These are phyloP conservation scores for Aciculoconidium aculeatum DNA, from an alignment of 805 yeast species.

Conservation along the genomic window DNA sequence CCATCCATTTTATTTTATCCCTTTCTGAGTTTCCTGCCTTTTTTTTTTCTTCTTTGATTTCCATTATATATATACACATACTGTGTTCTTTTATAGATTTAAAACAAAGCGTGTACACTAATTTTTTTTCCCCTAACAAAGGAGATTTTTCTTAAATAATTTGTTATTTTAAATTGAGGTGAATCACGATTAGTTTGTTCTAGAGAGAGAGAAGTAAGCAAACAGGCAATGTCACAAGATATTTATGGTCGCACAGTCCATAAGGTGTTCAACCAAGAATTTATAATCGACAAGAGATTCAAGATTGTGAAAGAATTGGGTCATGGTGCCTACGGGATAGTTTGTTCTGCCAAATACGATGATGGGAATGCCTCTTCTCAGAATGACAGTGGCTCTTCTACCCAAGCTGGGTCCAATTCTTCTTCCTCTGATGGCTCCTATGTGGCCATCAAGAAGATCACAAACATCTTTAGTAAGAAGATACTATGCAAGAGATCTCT, in stretches of 20 bases:
- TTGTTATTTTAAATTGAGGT: too few species aligned
- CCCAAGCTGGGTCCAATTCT: conserved; percentile 6
- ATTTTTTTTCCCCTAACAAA: too few species aligned
- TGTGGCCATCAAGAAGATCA: conserved; percentile 94
- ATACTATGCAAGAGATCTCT: conserved; percentile 88
- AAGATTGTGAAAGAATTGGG: conserved; percentile 90
- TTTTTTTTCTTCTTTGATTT: too few species aligned
- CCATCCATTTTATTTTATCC: too few species aligned
- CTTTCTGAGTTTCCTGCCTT: too few species aligned
- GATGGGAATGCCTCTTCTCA: conserved; percentile 45
- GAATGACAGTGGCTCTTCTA: conserved; percentile 4
- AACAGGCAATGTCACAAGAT: conserved; percentile 10
- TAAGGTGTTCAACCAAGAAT: conserved; percentile 69
- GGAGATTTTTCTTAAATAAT: too few species aligned
- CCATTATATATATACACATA: too few species aligned
- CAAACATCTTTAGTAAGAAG: conserved; percentile 88
- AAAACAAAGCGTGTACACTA: too few species aligned
- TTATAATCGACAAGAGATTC: conserved; percentile 83
- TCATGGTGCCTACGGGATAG: conserved; percentile 97
- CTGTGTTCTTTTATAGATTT: too few species aligned
- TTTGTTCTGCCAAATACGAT: conserved; percentile 87
- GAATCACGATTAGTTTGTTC: too few species aligned
- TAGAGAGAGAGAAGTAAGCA: too few species aligned
- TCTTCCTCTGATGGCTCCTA: conserved; percentile 26
- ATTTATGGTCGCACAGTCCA: conserved; percentile 30